phyloP scores from a whole-genome alignment of 352 stramenopile species.

The Phytopythium vexans region DNA sequence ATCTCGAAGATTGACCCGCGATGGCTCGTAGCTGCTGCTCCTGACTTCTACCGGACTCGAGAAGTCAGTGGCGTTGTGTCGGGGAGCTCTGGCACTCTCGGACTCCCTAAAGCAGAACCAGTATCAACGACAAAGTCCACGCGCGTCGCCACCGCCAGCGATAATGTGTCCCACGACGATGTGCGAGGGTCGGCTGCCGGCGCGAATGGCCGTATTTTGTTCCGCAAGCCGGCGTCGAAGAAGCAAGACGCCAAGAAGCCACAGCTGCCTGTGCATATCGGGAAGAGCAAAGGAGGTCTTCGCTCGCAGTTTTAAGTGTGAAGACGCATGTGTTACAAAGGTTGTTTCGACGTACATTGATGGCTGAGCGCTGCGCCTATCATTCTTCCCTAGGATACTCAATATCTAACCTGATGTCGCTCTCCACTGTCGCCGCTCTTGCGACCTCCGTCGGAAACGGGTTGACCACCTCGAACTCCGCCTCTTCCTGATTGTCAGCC shows the following conservation, averaged over 20 bases:
- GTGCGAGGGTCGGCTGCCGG: slow-evolving; percentile 14
- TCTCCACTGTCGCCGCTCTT: slow-evolving; percentile 1
- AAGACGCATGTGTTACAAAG: slow-evolving; percentile 7
- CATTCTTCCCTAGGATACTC: too few relatives aligned
- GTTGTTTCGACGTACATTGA: neutral
- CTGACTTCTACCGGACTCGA: slow-evolving; percentile 71
- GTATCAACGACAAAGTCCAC: slow-evolving; percentile 22
- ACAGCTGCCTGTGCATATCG: slow-evolving; percentile 73
- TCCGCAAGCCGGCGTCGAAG: slow-evolving; percentile 53
- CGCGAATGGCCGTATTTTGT: slow-evolving; percentile 61
- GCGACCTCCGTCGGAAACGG: neutral
- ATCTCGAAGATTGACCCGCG: slow-evolving; percentile 70
- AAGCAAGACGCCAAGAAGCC: slow-evolving; percentile 24
- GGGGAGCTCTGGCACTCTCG: slow-evolving; percentile 61
- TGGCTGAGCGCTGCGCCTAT: too few relatives aligned
- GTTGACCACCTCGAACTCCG: slow-evolving; percentile 4
- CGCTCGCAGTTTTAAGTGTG: slow-evolving; percentile 63
- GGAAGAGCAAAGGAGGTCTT: slow-evolving; percentile 78
- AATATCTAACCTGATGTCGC: too few relatives aligned
- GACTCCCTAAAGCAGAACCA: slow-evolving; percentile 43
- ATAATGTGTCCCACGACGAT: slow-evolving; percentile 11
- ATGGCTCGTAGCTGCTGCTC: slow-evolving; percentile 63
- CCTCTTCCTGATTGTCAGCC: neutral
- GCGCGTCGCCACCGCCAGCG: slow-evolving; percentile 14
- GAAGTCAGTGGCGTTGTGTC: slow-evolving; percentile 67